Conservation (phyloP, 179 eudicot genomes). For the Actinidia chinensis region DNA sequence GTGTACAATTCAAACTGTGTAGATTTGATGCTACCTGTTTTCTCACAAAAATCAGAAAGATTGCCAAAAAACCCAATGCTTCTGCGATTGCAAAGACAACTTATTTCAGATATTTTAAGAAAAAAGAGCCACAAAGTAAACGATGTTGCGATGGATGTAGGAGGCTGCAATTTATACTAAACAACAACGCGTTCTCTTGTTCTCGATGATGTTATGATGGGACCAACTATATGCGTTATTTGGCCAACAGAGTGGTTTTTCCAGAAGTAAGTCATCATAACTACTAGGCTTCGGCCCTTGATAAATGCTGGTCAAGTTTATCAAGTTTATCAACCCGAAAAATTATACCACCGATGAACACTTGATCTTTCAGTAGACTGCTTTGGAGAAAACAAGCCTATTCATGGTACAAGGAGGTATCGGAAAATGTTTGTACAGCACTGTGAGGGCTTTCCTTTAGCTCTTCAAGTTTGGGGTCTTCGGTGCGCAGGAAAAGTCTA, state of each 20-base stretch:
- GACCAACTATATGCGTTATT: constrained; percentile 10
- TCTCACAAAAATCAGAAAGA: constrained; percentile 21
- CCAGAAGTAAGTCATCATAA: constrained; percentile 10
- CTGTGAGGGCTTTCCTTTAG: constrained; percentile 23
- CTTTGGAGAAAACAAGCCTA: not conserved
- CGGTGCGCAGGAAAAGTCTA: not conserved
- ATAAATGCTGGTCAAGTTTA: not conserved
- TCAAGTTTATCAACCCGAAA: not conserved
- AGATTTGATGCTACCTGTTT: constrained; percentile 18
- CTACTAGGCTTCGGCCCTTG: not conserved
- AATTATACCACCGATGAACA: not conserved
- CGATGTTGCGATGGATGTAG: constrained; percentile 8
- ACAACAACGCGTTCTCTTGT: constrained; percentile 16
- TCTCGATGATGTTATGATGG: constrained; percentile 21
- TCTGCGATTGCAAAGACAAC: constrained; percentile 13
- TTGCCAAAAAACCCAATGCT: constrained; percentile 14
- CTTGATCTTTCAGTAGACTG: constrained; percentile 13
- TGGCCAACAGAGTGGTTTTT: not conserved
- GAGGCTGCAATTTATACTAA: not conserved
- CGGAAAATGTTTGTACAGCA: not conserved
- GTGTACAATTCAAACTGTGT: not conserved
- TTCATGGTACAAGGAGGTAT: not conserved
- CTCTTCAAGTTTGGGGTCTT: constrained; percentile 26
- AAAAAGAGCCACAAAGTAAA: not conserved
- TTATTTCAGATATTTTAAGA: constrained; percentile 11